A percentile compares a stretch with the other conserved stretches of the same genome.
phyloP scores from a whole-genome alignment of 257 asterid genomes.

The Coffea canephora region DNA sequence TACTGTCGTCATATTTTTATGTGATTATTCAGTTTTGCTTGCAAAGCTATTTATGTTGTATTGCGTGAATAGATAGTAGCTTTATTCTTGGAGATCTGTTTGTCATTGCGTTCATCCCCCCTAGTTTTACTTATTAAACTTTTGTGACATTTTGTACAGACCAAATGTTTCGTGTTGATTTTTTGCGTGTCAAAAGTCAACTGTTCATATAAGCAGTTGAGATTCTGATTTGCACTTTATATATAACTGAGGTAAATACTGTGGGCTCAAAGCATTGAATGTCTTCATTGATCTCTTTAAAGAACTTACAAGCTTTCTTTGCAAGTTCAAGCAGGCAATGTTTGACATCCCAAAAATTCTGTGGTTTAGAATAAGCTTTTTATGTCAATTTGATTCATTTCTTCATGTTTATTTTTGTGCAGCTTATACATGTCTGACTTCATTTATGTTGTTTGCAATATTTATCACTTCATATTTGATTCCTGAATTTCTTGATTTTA shows the following conservation, averaged over 20 bases:
- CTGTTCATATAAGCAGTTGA: not conserved
- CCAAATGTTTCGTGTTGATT: not conserved
- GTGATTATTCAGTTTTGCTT: slow-evolving; percentile 1
- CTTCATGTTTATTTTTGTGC: not conserved
- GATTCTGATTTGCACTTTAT: not conserved
- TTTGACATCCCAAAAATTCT: not conserved
- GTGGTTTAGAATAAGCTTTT: not conserved
- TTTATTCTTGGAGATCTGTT: not conserved
- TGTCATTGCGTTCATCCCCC: not conserved
- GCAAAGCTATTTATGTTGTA: not conserved
- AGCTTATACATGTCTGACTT: not conserved
- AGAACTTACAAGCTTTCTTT: not conserved
- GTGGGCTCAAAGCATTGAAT: no score
- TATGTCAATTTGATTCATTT: not conserved
- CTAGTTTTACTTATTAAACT: not conserved
- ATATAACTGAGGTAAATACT: not conserved
- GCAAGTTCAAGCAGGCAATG: not conserved
- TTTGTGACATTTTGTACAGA: not conserved
- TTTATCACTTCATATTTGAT: not conserved
- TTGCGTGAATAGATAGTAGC: not conserved
- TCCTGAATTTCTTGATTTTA: not conserved
- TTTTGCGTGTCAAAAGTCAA: not conserved
- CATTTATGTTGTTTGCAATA: not conserved
- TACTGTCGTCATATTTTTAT: not conserved
- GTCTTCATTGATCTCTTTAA: not conserved